Conservation (phyloP, 2,329 filamentous ascomycete species). For the Diaporthe eres region DNA sequence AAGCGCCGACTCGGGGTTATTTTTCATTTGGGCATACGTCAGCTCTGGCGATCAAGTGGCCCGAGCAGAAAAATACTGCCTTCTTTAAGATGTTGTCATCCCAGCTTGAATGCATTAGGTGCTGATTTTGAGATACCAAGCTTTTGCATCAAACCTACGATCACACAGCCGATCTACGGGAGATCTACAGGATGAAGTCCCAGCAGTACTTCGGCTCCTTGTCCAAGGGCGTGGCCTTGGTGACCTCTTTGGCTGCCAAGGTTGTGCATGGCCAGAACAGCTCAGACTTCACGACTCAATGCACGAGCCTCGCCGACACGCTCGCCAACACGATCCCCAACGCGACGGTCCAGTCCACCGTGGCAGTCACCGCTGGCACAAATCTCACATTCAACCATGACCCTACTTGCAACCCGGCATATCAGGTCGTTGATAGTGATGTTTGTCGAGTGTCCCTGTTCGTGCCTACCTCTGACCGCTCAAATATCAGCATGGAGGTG, state of each 20-base stretch:
- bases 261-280: slow-evolving; percentile 22
- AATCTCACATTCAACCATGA: slow-evolving; percentile 56
- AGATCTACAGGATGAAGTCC: slow-evolving; percentile 25
- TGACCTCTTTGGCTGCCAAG: slow-evolving; percentile 5
- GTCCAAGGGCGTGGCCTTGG: slow-evolving; percentile 17
- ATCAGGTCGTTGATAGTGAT: slow-evolving; percentile 45
- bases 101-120: not conserved
- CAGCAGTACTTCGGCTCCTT: slow-evolving; percentile 15
- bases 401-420: slow-evolving; percentile 51
- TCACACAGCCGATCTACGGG: slow-evolving; percentile 24
- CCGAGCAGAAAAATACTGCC: not conserved
- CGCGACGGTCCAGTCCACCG: slow-evolving; percentile 53
- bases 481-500: slow-evolving; percentile 60
- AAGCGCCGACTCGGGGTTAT: slow-evolving; percentile 9
- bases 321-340: slow-evolving; percentile 49
- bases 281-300: slow-evolving; percentile 40
- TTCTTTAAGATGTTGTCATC: slow-evolving; percentile 8
- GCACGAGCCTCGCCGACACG: slow-evolving; percentile 47
- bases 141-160: slow-evolving; percentile 6
- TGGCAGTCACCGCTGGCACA: slow-evolving; percentile 55
- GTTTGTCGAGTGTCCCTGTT: slow-evolving; percentile 50
- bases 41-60: slow-evolving; percentile 10
- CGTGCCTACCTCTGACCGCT: slow-evolving; percentile 51
- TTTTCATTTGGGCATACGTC: slow-evolving; percentile 18
- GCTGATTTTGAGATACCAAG: slow-evolving; percentile 13